Evolutionary conservation across 169 alveolate genomes (phyloP), one percentile per base, ranked within the genome.

Genomic region (Miamiensis avidus): DNA sequence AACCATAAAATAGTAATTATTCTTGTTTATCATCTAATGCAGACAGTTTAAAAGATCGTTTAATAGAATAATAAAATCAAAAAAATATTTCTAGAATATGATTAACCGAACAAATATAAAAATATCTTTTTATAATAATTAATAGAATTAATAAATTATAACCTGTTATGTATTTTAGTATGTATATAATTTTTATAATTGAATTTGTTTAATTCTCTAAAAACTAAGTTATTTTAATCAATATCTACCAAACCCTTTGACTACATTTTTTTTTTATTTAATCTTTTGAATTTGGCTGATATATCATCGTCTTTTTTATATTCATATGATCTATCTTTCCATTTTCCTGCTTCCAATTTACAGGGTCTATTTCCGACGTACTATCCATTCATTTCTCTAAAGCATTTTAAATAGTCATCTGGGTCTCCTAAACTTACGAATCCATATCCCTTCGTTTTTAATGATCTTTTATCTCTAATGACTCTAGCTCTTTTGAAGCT

Each of bases 371-470:
- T 97, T 11, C 99, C 99, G 28, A 98, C 97, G 92, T 96, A 98
- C 86, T 96, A 97, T 79, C 99, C 97, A 86, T 98, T 94, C 99
- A 98, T 98, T 86, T 98, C 99, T 91, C 96, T 97, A 91, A 98
- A 90, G 25, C 99, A 99, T 76, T 93, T 94, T 74, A 98, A 83
- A 97, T 97, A 98, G 86, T 98, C 99, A 85, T 97, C 96, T 29
- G 98, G 97, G 81, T 94, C 95, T 33, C 95, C 88, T 83, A 98
- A 91, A 29, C 99, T 96, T 29, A 98, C 98, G 91, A 98, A 98
- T 26, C 99, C 99, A 87, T 97, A 98, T 25, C 99, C 99, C 84
- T 97, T 97, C 34, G 99, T 97, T 94, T 98, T 98, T 34, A 98
- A 98, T 29, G 99, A 97, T 72, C 97, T 93, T 79, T 98, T 98